Base-by-base conservation (phyloP, 192 early-diverging fungal species). In the Umbelopsis sp. region DNA sequence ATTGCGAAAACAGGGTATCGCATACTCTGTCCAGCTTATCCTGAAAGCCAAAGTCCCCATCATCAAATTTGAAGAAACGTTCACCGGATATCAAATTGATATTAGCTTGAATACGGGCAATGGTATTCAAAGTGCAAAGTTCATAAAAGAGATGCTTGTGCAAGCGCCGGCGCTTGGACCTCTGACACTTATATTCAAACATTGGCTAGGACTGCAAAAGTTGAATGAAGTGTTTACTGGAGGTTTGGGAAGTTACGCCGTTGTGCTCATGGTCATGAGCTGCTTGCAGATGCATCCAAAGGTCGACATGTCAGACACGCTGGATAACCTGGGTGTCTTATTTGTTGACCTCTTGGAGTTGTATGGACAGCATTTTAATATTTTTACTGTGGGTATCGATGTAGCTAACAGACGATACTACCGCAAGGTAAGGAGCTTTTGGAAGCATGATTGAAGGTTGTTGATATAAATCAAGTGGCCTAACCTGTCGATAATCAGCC, bases 321-420 rank as follows among this genome's bases (percentile, higher is more conserved):
- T 73, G 35, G 76, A 89, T 10, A 98, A 97, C 78, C 71, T 98
- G 21, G 97, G 95, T 22, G 84, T 93, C 6, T 75, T 98, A n/a
- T 68, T 98, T 30, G 81, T 96, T 9, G 97, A 98, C 74, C 94
- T 97, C 49, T 89, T 98, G 52, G 95, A 98, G 72, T 84, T 96
- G 5, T 98, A 95, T 71, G 97, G 97, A 15, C 80, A 81, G 30
- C 71, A 83, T 2, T 96, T 95, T 72, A 93, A 91, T 74, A 91
- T 88, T 64, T 72, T 75, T 35, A 72, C 69, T 8, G 85, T 94
- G 23, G 91, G 91, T 12, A 85, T 97, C 25, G 75, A 82, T 22
- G 81, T 92, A 5, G 73, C 67, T 21, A 76, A 70, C 15, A 88
- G 86, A 44, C 73, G 71, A 20, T 95, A 92, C 73, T 79, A 84